phyloP scores from a whole-genome alignment of 139 green algal species.

The Coelastrella sp. region DNA sequence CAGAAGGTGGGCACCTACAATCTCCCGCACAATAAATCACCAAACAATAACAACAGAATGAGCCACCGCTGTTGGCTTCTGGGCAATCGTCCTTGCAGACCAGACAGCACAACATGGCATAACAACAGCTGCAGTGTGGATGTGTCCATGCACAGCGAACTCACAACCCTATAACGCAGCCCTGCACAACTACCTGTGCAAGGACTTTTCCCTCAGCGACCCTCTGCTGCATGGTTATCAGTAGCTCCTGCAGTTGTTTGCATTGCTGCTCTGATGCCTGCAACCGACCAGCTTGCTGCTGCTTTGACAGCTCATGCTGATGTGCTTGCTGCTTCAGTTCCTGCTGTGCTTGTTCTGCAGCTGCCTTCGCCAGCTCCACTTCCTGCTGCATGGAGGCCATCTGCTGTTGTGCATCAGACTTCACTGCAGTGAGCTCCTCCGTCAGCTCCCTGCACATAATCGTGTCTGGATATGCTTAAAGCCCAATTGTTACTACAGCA shows the following conservation, averaged over 20 bases:
- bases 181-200: too few relatives aligned
- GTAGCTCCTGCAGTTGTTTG: constrained; percentile 22
- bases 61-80: too few relatives aligned
- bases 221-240: constrained; percentile 6
- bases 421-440: background rate
- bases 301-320: background rate
- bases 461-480: too few relatives aligned
- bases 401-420: constrained; percentile 14
- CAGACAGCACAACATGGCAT: too few relatives aligned
- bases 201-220: background rate
- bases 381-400: constrained; percentile 14
- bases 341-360: background rate
- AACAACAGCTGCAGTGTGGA: too few relatives aligned
- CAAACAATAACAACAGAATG: too few relatives aligned
- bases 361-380: background rate
- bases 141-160: too few relatives aligned
- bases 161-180: too few relatives aligned
- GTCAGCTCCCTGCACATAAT: constrained; percentile 36
- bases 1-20: too few relatives aligned
- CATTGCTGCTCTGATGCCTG: constrained; percentile 30
- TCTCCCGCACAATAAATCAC: too few relatives aligned
- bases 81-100: too few relatives aligned
- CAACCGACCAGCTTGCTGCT: constrained; percentile 15
- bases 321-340: background rate
- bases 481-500: too few relatives aligned